Evolutionary conservation across 805 yeast species (phyloP), one percentile per base, ranked within the genome.

Genomic region (Ogataea thermomethanolica): DNA sequence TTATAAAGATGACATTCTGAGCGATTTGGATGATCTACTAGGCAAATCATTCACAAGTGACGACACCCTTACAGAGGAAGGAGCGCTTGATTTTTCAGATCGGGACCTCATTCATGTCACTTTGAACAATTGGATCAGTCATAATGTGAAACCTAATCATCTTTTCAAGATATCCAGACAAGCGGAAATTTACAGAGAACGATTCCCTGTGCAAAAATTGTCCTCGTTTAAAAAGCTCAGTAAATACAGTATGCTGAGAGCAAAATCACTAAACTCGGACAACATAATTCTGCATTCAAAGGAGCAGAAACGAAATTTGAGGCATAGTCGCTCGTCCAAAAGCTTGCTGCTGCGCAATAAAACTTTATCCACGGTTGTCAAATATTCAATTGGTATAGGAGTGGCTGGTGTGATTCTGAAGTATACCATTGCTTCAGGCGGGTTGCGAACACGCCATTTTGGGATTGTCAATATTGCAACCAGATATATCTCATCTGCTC

Each of bases 1-100:
- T 22, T 69, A 69, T 34, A 76, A 74, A 47, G 66, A 65, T 2
- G 64, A 62, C 4, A 65, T 84, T 1, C 49, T 75, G 13, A 49
- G 50, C 24, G 58, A 56, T 27, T 49, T 65, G 9, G 56, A 58
- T 38, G 62, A 59, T 33, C 32, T 58, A 13, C 51, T 57, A 22
- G 65, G 62, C 2, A 51, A 51, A n/a, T 55, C 58, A 2, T 49
- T 53, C 30, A 49, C 55, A 4, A 50, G 59, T 35, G 57, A 53
- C 25, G 58, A 52, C 25, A 51, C 56, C 1, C 39, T 49, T 14
- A 46, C 43, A 21, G 58, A 54, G 20, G 53, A 51, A 9, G 25
- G 25, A 11, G 48, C 41, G 14, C 21, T 44, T 12, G 50, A 54
- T 14, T 50, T 44, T 24, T 48, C 51, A 26, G 48, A 53, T 32